Conservation (phyloP, 768 basidiomycete species). For the Rhodotorula toruloides region DNA sequence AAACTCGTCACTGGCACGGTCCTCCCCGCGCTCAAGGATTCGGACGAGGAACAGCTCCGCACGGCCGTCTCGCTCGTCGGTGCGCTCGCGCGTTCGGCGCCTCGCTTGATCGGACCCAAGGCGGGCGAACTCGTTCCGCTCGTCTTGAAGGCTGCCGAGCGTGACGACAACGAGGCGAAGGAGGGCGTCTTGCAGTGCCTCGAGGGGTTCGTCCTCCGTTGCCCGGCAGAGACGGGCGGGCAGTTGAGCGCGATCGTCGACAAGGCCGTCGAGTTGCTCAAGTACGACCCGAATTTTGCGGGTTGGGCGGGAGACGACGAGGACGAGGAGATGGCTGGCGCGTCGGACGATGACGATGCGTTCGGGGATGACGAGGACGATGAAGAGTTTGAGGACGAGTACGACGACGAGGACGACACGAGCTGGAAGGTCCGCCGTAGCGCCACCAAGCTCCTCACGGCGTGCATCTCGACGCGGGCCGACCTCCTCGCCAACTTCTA, state of each 20-base stretch:
- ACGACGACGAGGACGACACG: slow-evolving; percentile 95
- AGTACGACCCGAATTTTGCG: slow-evolving; percentile 87
- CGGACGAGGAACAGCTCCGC: slow-evolving; percentile 23
- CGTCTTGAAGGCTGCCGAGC: slow-evolving; percentile 62
- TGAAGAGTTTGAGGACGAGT: slow-evolving; percentile 54
- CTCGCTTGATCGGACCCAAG: slow-evolving; percentile 37
- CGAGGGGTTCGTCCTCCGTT: slow-evolving; percentile 75
- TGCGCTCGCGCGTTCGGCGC: slow-evolving; percentile 57
- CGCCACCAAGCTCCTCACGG: slow-evolving; percentile 80
- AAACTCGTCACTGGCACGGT: slow-evolving; percentile 23
- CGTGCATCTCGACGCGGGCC: slow-evolving; percentile 81
- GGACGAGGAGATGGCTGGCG: slow-evolving; percentile 52
- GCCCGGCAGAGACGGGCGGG: slow-evolving; percentile 72
- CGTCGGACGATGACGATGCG: slow-evolving; percentile 57
- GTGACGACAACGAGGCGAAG: slow-evolving; percentile 75
- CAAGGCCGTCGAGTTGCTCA: slow-evolving; percentile 70
- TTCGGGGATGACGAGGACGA: slow-evolving; percentile 55
- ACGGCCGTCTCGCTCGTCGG: slow-evolving; percentile 58
- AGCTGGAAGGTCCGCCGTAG: slow-evolving; percentile 96
- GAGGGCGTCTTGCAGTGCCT: slow-evolving; percentile 71
- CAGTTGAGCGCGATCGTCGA: slow-evolving; percentile 66
- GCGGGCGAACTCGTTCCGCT: slow-evolving; percentile 57
- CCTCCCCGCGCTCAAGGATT: slow-evolving; percentile 20
- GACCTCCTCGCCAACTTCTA: slow-evolving; percentile 75
- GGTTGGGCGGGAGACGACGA: slow-evolving; percentile 51